Evolutionary conservation across 2,329 filamentous ascomycete species (phyloP), one percentile per base, ranked within the genome.

Genomic region (Exophiala spinifera): DNA sequence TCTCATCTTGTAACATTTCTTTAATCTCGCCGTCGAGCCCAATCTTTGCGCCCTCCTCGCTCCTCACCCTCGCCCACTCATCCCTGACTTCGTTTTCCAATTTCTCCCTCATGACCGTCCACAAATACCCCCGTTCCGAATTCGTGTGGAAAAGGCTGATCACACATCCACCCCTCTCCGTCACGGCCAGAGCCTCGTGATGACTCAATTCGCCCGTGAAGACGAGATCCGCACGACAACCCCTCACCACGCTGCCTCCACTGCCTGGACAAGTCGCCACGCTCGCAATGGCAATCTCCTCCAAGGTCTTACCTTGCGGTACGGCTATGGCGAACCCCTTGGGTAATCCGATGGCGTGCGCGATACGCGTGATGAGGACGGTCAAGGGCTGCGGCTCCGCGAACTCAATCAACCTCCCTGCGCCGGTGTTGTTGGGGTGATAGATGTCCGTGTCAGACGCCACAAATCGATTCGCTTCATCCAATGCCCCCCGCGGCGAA

Each of bases 161-260:
- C 1, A 97, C 88, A 51, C 84, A 87, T 60, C 86, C 86, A 1
- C 91, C 91, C 55, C 85, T 82, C 75, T 96, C 91, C 23, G 88
- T 89, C 1, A 91, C 89, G 36, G 88, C 83, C 54, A 99, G 79
- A 2, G 92, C 91, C 60, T 94, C 90, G 69, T 99, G 94, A 69
- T 99, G 94, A 65, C 84, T 88, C 77, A 97, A 82, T 74, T 99
- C 94, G 1, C 94, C 94, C 0, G 90, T 97, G 63, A 99, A 88
- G 3, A 95, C 73, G 36, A 97, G 71, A 66, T 96, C 90, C 39
- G 82, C 76, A 2, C 85, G 76, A 37, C 72, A 66, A 1, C 64
- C 59, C 2, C 63, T 61, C 17, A 97, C 65, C 1, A 78, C 79
- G 36, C 86, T 83, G 1, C 85, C 87, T 0, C 94, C 94, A 5